Base-by-base conservation (phyloP, 164 flowering plant genomes). In the Vitis amurensis region DNA sequence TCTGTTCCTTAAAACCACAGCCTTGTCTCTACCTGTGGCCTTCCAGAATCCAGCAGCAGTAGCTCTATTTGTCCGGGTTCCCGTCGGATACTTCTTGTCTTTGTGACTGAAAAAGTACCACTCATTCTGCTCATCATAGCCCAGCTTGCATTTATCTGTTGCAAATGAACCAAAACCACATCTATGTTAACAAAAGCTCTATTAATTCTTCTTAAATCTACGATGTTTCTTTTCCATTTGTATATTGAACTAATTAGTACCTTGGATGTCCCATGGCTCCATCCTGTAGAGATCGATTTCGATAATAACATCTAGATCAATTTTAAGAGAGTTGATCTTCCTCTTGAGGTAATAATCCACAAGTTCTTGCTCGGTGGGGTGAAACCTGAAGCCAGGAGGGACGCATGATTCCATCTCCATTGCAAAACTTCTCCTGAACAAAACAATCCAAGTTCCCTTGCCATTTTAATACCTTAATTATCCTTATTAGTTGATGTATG, bases 231-330 rank as follows among this genome's bases (percentile, higher is more conserved):
- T 23, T 23, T 23, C 27, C 27, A 23, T 23, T 23, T 23, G 27
- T 37, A 37, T 37, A 37, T 37, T 37, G 44, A 23, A 55, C 48
- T 17, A 47, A 13, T 37, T 37, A 37, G 10, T 85, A 91, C 97
- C 97, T 89, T 88, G 87, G 68, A 91, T 86, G 66, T 91, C 93
- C 97, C 94, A 89, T 59, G 97, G 97, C 71, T 91, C 97, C 56
- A 89, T 89, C 60, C 85, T 85, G 85, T 91, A 91, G 69, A 91
- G 93, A 80, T 91, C 97, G 72, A 91, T 70, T 56, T 89, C 94
- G 19, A 75, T 66, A 56, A 91, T 91, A 47, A 91, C 88, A 66
- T 89, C 91, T 16, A 89, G 67, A 68, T 90, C 94, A 59, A 90
- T 84, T 77, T 82, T 84, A 50, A 80, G 64, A 2, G 85, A 84